Evolutionary conservation across 2,329 filamentous ascomycete genomes (phyloP).

Genomic region (Alternaria sp.): DNA sequence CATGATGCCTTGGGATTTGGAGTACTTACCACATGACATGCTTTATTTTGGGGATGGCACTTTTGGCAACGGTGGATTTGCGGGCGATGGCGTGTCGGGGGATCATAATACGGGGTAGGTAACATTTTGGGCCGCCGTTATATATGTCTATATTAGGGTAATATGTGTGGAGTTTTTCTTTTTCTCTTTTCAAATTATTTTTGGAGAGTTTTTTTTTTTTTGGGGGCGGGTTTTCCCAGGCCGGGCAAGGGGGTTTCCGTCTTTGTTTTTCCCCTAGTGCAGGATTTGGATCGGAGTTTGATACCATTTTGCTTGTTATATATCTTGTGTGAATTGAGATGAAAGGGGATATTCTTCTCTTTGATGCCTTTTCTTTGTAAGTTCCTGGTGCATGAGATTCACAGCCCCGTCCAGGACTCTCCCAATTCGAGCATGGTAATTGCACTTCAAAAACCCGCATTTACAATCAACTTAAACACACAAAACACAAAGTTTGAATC

Average conservation of each 20-base stretch:
- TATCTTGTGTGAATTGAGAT: neutral
- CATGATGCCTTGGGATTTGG: constrained; percentile 74
- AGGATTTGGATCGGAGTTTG: neutral
- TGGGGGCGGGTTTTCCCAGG: no score
- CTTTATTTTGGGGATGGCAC: constrained; percentile 53
- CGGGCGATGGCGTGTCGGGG: constrained; percentile 7
- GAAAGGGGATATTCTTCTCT: neutral
- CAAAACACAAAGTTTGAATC: neutral
- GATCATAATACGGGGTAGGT: constrained; percentile 5
- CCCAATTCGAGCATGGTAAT: no score
- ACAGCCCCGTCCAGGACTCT: no score
- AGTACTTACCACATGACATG: constrained; percentile 74
- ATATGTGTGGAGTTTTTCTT: neutral
- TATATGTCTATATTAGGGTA: neutral
- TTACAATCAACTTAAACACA: no score
- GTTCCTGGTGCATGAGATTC: no score
- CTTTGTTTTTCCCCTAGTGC: neutral
- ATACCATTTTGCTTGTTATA: neutral
- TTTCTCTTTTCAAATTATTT: neutral
- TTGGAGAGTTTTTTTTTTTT: no score
- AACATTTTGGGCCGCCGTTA: neutral
- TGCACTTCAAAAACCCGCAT: no score
- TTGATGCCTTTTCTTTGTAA: neutral
- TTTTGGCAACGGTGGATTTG: constrained; percentile 16
- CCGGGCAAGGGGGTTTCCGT: neutral